These are phyloP conservation scores for Neurospora africana DNA, from an alignment of 495 filamentous ascomycete species.

Conservation along the genomic window DNA sequence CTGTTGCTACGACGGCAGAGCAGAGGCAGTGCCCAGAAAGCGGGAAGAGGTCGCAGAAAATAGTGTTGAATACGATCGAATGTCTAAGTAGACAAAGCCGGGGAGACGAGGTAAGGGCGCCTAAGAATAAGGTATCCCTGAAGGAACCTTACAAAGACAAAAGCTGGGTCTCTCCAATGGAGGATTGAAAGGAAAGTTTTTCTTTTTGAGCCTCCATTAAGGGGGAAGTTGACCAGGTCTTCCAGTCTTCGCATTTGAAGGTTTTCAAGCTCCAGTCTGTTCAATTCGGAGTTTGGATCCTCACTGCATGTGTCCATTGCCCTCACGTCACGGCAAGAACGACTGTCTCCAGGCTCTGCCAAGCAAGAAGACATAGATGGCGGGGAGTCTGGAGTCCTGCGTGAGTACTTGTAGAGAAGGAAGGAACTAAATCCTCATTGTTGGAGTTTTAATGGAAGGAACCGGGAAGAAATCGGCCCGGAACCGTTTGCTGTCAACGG, in stretches of 20 bases:
- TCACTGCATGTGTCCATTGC: not conserved
- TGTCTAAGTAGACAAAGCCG: not conserved
- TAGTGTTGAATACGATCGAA: not conserved
- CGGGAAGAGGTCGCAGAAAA: not conserved
- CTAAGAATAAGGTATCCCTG: not conserved
- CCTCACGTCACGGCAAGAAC: not conserved
- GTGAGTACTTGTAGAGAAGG: not conserved
- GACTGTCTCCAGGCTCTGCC: not conserved
- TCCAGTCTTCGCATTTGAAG: not conserved
- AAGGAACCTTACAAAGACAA: not conserved
- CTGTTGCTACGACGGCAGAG: not conserved
- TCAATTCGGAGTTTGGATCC: not conserved
- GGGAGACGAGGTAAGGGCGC: not conserved
- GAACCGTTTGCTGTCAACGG: not conserved
- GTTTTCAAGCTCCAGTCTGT: not conserved
- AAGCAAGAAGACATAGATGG: not conserved
- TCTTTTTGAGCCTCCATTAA: not conserved
- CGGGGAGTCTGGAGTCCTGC: not conserved
- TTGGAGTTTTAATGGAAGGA: not conserved
- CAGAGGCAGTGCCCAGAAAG: not conserved
- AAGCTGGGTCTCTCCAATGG: not conserved
- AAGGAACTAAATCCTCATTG: not conserved
- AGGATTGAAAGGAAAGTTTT: not conserved
- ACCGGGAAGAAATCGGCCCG: not conserved
- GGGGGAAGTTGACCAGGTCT: not conserved